These are phyloP conservation scores for Centrapalus pauciflorus DNA, from an alignment of 129 eudicot species.

Conservation along the genomic window DNA sequence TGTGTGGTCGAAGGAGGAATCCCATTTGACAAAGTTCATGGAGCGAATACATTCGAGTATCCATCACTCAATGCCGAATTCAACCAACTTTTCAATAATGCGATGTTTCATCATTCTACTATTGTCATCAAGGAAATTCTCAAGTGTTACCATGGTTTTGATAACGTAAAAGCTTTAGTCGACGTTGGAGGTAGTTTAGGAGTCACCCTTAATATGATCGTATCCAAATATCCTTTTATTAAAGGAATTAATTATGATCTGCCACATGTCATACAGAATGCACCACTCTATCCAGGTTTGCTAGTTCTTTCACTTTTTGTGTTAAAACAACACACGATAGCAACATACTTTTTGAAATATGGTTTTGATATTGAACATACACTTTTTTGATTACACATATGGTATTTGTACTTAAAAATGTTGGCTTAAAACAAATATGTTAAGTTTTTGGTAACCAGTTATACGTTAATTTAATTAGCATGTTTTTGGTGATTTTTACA, in stretches of 20 bases:
- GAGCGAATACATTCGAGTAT: conserved; percentile 20
- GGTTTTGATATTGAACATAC: no score
- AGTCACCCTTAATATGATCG: conserved; percentile 15
- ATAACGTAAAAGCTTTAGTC: conserved; percentile 15
- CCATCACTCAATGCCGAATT: conserved; percentile 5
- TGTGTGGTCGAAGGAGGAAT: conserved; percentile 19
- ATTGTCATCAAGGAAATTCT: conserved; percentile 15
- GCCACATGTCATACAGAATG: conserved; percentile 26
- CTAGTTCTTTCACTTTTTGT: background rate
- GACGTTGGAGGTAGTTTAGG: conserved; percentile 45
- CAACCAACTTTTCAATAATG: conserved; percentile 24
- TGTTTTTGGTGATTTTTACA: no score
- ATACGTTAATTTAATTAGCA: no score
- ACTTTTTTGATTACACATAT: no score
- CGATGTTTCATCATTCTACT: conserved; percentile 25
- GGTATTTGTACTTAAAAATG: no score
- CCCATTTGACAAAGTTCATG: conserved; percentile 26
- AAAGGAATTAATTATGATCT: conserved; percentile 33
- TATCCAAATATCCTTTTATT: conserved; percentile 19
- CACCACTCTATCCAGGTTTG: conserved; percentile 24
- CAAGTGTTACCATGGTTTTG: conserved; percentile 23
- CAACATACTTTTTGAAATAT: no score
- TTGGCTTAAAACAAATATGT: no score
- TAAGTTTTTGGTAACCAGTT: no score
- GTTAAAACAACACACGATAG: no score